Evolutionary conservation across 305 asterid genomes (phyloP).

Genomic region (Petunia hybrid): DNA sequence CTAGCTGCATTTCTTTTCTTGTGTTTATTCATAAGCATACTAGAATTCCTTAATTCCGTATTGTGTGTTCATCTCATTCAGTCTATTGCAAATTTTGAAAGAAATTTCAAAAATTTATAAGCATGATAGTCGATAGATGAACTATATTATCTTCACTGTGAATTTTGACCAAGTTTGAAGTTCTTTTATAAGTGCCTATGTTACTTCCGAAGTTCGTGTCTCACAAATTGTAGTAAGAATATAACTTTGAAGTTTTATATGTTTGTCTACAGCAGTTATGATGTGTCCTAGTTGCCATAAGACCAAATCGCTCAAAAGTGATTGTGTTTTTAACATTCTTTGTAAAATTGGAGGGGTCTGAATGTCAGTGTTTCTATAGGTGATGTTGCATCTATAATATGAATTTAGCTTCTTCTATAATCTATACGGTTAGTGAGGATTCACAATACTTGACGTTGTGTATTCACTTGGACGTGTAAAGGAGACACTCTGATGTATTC

Average conservation of each 20-base stretch:
- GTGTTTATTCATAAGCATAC: constrained; percentile 27
- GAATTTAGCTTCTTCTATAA: too few relatives aligned
- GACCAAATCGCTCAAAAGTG: too few relatives aligned
- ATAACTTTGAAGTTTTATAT: neutral
- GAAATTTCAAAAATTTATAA: constrained; percentile 3
- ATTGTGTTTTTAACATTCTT: too few relatives aligned
- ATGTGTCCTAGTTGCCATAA: too few relatives aligned
- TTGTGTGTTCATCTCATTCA: constrained; percentile 17
- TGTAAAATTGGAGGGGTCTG: too few relatives aligned
- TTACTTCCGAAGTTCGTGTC: neutral
- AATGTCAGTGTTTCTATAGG: too few relatives aligned
- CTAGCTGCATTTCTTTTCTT: constrained; percentile 20
- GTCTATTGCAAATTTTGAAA: neutral
- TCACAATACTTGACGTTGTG: too few relatives aligned
- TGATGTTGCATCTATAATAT: too few relatives aligned
- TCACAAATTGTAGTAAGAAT: constrained; percentile 1
- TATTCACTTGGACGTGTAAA: too few relatives aligned
- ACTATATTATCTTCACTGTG: neutral
- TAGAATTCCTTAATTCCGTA: neutral
- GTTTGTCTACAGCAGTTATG: neutral
- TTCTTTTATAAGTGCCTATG: neutral
- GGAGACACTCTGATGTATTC: neutral
- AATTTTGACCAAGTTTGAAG: neutral
- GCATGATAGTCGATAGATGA: constrained; percentile 5
- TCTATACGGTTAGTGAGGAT: too few relatives aligned